These are phyloP conservation scores for Brassica balearica DNA, from an alignment of 441 rosid species.

Conservation along the genomic window DNA sequence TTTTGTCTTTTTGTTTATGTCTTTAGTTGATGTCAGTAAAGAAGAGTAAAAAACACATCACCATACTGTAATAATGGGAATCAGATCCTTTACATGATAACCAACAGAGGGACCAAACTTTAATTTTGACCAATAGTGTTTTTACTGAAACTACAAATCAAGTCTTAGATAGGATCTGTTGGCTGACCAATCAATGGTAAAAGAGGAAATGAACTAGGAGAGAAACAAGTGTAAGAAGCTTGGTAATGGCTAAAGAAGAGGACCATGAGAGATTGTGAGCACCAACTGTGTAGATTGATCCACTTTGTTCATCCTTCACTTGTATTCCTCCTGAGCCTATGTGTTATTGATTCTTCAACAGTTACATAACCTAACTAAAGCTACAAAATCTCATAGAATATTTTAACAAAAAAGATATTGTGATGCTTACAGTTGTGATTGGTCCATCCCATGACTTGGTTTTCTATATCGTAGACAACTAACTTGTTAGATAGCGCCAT, in stretches of 20 bases:
- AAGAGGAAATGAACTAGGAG: slow-evolving; percentile 17
- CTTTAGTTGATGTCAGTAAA: slow-evolving; percentile 34
- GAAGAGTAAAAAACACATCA: slow-evolving; percentile 37
- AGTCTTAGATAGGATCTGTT: slow-evolving; percentile 12
- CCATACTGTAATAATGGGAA: slow-evolving; percentile 40
- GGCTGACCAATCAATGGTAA: neutral
- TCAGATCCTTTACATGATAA: neutral
- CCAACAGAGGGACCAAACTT: neutral
- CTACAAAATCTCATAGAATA: neutral
- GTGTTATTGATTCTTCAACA: neutral
- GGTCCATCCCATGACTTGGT: slow-evolving; percentile 90
- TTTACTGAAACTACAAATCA: slow-evolving; percentile 25
- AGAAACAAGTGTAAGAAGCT: slow-evolving; percentile 41
- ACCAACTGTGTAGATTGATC: slow-evolving; percentile 59
- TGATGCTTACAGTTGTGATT: slow-evolving; percentile 80
- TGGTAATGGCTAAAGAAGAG: slow-evolving; percentile 39
- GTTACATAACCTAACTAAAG: too few relatives aligned
- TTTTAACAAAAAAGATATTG: slow-evolving; percentile 1
- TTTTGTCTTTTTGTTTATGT: slow-evolving; percentile 31
- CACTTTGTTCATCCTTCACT: slow-evolving; percentile 68
- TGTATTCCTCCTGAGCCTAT: slow-evolving; percentile 80
- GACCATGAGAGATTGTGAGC: slow-evolving; percentile 63
- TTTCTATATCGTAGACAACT: slow-evolving; percentile 74
- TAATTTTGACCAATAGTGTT: neutral
- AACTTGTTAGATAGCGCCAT: slow-evolving; percentile 81